Evolutionary conservation across 1,284 basidiomycete species (phyloP), one percentile per base, ranked within the genome.

Genomic region (Trichosporon sp.): DNA sequence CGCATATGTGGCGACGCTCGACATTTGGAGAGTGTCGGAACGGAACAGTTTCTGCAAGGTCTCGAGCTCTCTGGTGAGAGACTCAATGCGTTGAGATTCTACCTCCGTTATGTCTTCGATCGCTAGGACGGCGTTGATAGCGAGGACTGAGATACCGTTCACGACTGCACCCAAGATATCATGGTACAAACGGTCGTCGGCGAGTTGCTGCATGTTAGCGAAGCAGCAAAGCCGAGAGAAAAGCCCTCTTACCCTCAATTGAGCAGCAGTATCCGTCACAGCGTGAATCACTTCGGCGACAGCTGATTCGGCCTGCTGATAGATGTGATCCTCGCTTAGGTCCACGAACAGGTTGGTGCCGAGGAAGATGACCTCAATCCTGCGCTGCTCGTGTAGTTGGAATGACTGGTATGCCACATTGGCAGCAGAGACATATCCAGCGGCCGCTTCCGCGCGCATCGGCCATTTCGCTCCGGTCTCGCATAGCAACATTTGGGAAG

Each of bases 31-130:
- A 6, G 32, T 33, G 8, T 44, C 34, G 19, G 19, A 5, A 21
- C 34, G 83, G 72, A 97, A 97, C 8, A 95, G 76, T 1, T 86
- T 85, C 73, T 96, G 93, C 46, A 96, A 79, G 3, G 88, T 84
- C 65, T 89, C 86, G 56, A 98, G 78, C 44, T 90, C 87, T 64
- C 87, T 86, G 77, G 93, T 90, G 0, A 97, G 83, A 73, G 90
- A 87, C 70, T 89, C 89, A 33, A 99, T 81, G 54, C 87, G 84
- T 69, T 90, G 88, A 4, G 93, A 95, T 71, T 98, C 95, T 10
- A 87, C 83, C 73, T 92, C 95, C 0, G 93, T 89, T 70, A 99
- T 98, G 78, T 99, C 95, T 2, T 86, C 84, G 58, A 98, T 81
- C 0, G 86, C 86, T 54, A 95, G 81, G 13, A 98, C 85, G 70